Evolutionary conservation across 345 rosid genomes (phyloP).

Genomic region (Citrus inodora): DNA sequence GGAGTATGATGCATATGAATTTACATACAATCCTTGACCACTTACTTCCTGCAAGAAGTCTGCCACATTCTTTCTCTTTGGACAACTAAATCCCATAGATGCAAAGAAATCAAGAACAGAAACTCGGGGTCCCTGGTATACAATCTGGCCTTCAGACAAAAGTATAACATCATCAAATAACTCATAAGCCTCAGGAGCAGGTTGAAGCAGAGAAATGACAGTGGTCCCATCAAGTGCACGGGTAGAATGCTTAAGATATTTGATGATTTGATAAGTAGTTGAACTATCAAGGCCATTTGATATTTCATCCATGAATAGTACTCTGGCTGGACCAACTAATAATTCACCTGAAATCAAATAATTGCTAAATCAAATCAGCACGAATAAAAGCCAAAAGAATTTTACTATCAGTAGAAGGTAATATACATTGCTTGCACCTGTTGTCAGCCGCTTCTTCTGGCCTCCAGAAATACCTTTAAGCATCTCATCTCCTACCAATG

Average conservation of each 20-base stretch:
- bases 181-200: slow-evolving; percentile 92
- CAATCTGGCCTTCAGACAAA: slow-evolving; percentile 88
- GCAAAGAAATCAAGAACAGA: slow-evolving; percentile 70
- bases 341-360: slow-evolving; percentile 64
- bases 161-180: slow-evolving; percentile 91
- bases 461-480: slow-evolving; percentile 99
- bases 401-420: background rate
- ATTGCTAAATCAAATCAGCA: slow-evolving; percentile 14
- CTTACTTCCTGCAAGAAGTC: slow-evolving; percentile 98
- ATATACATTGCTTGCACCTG: slow-evolving; percentile 47
- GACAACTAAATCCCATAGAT: slow-evolving; percentile 80
- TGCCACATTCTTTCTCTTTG: slow-evolving; percentile 92
- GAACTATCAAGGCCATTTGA: slow-evolving; percentile 97
- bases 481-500: slow-evolving; percentile 98
- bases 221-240: slow-evolving; percentile 83
- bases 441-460: slow-evolving; percentile 95
- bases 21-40: slow-evolving; percentile 14
- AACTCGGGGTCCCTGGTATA: slow-evolving; percentile 90
- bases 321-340: slow-evolving; percentile 94
- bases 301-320: slow-evolving; percentile 97
- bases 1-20: background rate
- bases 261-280: slow-evolving; percentile 88
- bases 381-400: slow-evolving; percentile 12
- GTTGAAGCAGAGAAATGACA: slow-evolving; percentile 84
- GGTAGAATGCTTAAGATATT: slow-evolving; percentile 83